phyloP scores from a whole-genome alignment of 441 rosid species.

The Populus tomentosa region DNA sequence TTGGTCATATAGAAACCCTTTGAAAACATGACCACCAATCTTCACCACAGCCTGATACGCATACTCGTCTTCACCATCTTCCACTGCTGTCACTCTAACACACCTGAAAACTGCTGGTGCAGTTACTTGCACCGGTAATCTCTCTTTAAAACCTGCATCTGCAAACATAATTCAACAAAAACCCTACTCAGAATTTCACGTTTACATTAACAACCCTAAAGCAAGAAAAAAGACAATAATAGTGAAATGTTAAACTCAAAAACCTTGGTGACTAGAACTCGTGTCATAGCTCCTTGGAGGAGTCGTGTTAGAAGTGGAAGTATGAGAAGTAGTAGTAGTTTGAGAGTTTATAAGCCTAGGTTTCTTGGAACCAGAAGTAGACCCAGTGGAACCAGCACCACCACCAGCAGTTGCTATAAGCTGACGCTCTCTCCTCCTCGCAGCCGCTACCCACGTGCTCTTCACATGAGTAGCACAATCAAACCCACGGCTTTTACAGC shows the following conservation, averaged over 20 bases:
- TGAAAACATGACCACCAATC: conserved; percentile 90
- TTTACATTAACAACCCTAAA: conserved; percentile 4
- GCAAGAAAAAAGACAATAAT: no score
- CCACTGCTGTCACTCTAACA: conserved; percentile 82
- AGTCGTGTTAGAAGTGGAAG: conserved; percentile 81
- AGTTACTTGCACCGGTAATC: conserved; percentile 74
- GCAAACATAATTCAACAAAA: conserved; percentile 6
- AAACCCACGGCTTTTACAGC: conserved; percentile 90
- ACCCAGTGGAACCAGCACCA: conserved; percentile 39
- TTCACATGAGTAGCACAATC: conserved; percentile 89
- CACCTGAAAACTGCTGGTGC: conserved; percentile 93
- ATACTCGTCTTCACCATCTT: conserved; percentile 82
- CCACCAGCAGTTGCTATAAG: conserved; percentile 33
- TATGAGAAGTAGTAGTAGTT: conserved; percentile 67
- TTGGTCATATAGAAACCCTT: conserved; percentile 89
- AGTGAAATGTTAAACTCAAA: background rate
- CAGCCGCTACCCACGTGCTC: conserved; percentile 97
- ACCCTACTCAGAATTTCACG: conserved; percentile 3
- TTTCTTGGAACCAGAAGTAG: conserved; percentile 71
- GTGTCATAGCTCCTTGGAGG: conserved; percentile 88
- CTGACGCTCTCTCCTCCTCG: conserved; percentile 84
- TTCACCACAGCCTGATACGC: conserved; percentile 89
- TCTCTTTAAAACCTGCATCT: conserved; percentile 55
- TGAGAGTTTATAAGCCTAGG: conserved; percentile 62
- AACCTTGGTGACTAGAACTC: conserved; percentile 83